Evolutionary conservation across 305 asterid genomes (phyloP).

Genomic region (Ilex paraguariensis): DNA sequence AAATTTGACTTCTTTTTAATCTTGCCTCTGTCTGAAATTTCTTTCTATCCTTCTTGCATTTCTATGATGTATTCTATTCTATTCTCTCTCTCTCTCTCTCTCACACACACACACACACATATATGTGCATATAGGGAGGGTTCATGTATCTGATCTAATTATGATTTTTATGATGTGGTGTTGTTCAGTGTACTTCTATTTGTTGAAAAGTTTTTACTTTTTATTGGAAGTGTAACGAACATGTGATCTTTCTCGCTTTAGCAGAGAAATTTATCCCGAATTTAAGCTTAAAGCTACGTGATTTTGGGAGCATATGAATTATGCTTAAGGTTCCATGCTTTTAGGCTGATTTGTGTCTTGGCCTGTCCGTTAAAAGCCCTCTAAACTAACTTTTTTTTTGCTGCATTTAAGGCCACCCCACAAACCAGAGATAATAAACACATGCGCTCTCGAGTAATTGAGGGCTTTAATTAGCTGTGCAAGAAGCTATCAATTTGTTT

Average conservation of each 20-base stretch:
- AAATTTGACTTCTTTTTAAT: too few relatives aligned
- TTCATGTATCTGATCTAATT: too few relatives aligned
- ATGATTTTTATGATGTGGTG: too few relatives aligned
- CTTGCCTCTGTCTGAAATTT: not conserved
- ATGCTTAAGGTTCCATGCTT: conserved; percentile 7
- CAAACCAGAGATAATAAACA: conserved; percentile 8
- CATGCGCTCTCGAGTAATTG: conserved; percentile 1
- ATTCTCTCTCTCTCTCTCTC: too few relatives aligned
- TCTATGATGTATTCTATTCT: not conserved
- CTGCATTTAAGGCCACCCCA: conserved; percentile 24
- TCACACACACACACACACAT: too few relatives aligned
- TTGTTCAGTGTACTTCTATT: not conserved
- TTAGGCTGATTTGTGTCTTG: conserved; percentile 22
- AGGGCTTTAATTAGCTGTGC: conserved; percentile 19
- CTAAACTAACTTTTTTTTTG: conserved; percentile 11
- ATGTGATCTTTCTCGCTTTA: conserved; percentile 7
- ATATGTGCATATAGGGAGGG: too few relatives aligned
- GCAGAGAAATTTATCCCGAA: conserved; percentile 7
- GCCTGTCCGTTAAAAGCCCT: conserved; percentile 11
- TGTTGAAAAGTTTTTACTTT: not conserved
- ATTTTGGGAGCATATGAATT: conserved; percentile 15
- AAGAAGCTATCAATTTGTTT: conserved; percentile 7
- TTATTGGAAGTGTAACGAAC: too few relatives aligned
- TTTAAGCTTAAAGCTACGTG: conserved; percentile 6
- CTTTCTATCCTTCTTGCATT: not conserved